These are phyloP conservation scores for Colletotrichum brevisporum DNA, from an alignment of 2,329 filamentous ascomycete genomes.

Conservation along the genomic window DNA sequence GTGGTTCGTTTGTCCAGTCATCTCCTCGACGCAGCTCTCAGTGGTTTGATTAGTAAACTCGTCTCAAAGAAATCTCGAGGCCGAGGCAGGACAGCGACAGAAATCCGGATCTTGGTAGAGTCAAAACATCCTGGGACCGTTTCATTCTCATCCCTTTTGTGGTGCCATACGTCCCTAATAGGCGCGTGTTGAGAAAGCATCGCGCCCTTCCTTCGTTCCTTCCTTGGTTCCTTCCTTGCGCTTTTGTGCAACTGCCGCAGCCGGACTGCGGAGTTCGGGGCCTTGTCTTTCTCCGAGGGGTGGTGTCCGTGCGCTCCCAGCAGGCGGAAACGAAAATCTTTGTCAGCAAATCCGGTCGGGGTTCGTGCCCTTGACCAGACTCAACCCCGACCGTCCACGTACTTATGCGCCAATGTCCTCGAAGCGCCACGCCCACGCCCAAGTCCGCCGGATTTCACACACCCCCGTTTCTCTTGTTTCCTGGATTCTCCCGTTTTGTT, in stretches of 20 bases:
- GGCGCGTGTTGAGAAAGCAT: background rate
- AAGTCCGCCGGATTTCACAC: slow-evolving; percentile 32
- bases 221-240: too few relatives aligned
- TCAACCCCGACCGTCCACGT: slow-evolving; percentile 18
- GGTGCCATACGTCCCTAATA: background rate
- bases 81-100: too few relatives aligned
- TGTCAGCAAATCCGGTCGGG: slow-evolving; percentile 11
- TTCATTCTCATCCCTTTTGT: slow-evolving; percentile 17
- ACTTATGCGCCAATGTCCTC: slow-evolving; percentile 27
- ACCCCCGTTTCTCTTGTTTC: too few relatives aligned
- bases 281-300: background rate
- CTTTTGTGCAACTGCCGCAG: background rate
- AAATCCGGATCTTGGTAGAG: background rate
- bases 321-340: background rate
- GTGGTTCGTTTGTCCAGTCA: too few relatives aligned
- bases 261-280: slow-evolving; percentile 9
- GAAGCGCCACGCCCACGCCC: background rate
- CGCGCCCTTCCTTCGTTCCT: background rate
- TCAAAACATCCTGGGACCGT: background rate
- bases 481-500: background rate
- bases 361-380: background rate
- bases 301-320: background rate
- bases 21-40: too few relatives aligned
- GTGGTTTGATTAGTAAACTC: too few relatives aligned
- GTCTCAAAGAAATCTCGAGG: too few relatives aligned